Base-by-base conservation (phyloP, 495 filamentous ascomycete species). In the Bathelium albidoporum region DNA sequence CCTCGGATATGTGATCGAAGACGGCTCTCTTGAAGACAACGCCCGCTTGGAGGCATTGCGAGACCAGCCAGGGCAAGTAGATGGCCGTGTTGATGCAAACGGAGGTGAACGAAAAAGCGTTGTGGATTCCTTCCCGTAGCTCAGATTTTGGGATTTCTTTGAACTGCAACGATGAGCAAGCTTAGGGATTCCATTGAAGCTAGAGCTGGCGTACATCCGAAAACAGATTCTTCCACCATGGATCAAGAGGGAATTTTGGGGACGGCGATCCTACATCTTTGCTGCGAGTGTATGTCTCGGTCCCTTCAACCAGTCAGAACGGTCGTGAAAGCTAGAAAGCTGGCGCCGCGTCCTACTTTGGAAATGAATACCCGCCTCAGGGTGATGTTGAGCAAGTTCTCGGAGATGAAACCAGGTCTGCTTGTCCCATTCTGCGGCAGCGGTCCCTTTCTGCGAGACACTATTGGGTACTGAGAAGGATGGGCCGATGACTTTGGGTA, bases 21-120 rank as follows among this genome's bases (percentile, higher is more conserved):
- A 78, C 72, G 26, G 64, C 79, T 20, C 84, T 74, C 41, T 80
- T 83, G 71, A 97, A 78, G 5, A 82, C 73, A 0, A 87, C 85
- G 12, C 89, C 90, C 53, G 80, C 79, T 64, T 79, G 79, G 7
- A 86, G 79, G 76, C 89, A 95, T 73, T 91, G 85, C 1, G 85
- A 84, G 0, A 87, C 75, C 0, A 97, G 84, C 82, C 88, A 96
- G 10, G 89, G 85, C 11, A 95, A 84, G 76, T 96, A 96, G 62
- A 96, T 67, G 53, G 89, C 84, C 0, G 87, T 87, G 77, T 97
- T 97, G 71, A 97, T 92, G 75, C 91, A 97, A 26, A 95, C 86
- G 0, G 89, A 92, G 1, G 81, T 89, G 71, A 91, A 96, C 41
- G 77, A 76, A 39, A 82, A 87, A 9, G 82, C 91, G 16, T 83